A percentile compares a stretch with the other conserved stretches of the same genome.
Evolutionary conservation across 257 asterid species (phyloP).

Genomic region (Solanum acaule): DNA sequence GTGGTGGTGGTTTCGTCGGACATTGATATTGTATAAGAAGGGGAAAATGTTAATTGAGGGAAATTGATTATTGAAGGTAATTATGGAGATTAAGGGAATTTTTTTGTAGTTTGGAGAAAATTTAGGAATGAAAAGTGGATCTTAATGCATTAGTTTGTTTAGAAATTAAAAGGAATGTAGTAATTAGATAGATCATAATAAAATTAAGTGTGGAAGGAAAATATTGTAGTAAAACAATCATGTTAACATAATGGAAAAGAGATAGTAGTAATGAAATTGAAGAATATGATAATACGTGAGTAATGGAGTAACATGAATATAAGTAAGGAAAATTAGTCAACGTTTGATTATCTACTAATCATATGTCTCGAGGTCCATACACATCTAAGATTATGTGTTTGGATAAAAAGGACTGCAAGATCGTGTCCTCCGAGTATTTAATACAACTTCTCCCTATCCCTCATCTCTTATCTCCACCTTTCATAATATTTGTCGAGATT

Average conservation of each 20-base stretch:
- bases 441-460: accelerated
- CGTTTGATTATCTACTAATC: no score
- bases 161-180: background rate
- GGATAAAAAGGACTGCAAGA: accelerated
- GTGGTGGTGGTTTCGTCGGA: background rate
- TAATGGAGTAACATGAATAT: no score
- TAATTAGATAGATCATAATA: background rate
- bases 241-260: no score
- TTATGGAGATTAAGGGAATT: background rate
- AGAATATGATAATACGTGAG: background rate
- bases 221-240: no score
- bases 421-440: accelerated
- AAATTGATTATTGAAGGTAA: background rate
- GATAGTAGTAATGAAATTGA: background rate
- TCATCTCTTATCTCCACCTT: no score
- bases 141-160: background rate
- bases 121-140: slow-evolving; percentile 29
- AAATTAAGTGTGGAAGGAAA: no score
- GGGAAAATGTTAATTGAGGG: background rate
- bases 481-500: no score
- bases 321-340: no score
- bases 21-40: background rate
- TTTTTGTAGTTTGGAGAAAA: slow-evolving; percentile 7
- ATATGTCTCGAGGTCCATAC: accelerated
- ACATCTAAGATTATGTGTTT: no score